Conservation (phyloP, 495 filamentous ascomycete genomes). For the Penicillium salamii region DNA sequence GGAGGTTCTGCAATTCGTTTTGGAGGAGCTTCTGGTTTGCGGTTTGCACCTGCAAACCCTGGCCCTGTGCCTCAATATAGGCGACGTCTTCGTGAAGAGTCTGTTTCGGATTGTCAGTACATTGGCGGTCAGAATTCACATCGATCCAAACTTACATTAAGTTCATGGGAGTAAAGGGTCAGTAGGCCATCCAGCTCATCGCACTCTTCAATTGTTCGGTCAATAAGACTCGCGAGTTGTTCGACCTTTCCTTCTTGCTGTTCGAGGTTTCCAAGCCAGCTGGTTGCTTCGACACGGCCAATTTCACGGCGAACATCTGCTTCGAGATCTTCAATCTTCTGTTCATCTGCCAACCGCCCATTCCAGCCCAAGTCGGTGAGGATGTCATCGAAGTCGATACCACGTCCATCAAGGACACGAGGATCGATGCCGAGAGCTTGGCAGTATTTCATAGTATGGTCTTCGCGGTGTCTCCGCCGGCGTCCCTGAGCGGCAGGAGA, state of each 20-base stretch:
- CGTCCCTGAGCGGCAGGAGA: conserved; percentile 44
- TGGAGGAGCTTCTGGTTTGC: conserved; percentile 95
- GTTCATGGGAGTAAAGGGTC: conserved; percentile 89
- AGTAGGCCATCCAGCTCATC: conserved; percentile 92
- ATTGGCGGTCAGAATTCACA: not conserved
- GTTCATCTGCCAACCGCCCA: conserved; percentile 63
- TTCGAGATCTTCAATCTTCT: conserved; percentile 79
- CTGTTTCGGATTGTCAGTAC: conserved; percentile 37
- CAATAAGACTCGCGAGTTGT: conserved; percentile 77
- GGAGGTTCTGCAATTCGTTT: conserved; percentile 74
- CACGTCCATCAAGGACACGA: conserved; percentile 62
- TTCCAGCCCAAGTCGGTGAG: conserved; percentile 91
- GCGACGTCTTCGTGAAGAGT: conserved; percentile 93
- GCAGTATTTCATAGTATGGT: conserved; percentile 77
- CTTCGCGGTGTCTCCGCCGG: conserved; percentile 61
- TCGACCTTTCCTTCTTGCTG: conserved; percentile 87
- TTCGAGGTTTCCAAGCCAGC: conserved; percentile 85
- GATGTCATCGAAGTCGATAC: conserved; percentile 70
- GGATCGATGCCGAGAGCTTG: conserved; percentile 72
- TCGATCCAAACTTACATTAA: conserved; percentile 64
- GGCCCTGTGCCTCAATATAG: conserved; percentile 94
- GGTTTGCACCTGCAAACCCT: conserved; percentile 93
- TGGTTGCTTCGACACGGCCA: conserved; percentile 83
- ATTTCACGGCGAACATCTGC: conserved; percentile 82
- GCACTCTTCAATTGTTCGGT: conserved; percentile 86